A percentile compares a stretch with the other conserved stretches of the same genome.
Evolutionary conservation across 331 rosid genomes (phyloP).

Genomic region (Dryas integrifolia): DNA sequence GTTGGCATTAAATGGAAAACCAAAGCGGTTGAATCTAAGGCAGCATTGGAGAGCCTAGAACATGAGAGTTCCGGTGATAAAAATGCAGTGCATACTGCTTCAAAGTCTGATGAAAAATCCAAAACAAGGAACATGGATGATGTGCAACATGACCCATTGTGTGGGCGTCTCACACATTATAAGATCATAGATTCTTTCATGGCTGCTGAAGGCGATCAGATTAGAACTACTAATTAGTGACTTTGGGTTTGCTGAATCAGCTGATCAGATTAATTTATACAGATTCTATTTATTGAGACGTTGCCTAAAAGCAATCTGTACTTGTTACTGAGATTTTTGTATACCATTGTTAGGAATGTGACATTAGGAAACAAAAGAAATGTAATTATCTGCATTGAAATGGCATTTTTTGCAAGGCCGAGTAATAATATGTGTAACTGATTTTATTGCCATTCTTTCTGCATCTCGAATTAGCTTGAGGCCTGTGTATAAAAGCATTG

Average conservation of each 20-base stretch:
- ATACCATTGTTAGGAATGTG: neutral
- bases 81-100: slow-evolving; percentile 14
- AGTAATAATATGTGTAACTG: neutral
- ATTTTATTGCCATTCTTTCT: neutral
- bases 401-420: neutral
- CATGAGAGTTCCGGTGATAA: slow-evolving; percentile 17
- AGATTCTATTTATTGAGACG: neutral
- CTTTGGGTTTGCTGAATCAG: slow-evolving; percentile 19
- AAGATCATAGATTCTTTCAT: slow-evolving; percentile 43
- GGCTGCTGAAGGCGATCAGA: slow-evolving; percentile 34
- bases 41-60: slow-evolving; percentile 22
- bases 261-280: neutral
- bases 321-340: neutral
- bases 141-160: slow-evolving; percentile 24
- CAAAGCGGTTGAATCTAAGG: slow-evolving; percentile 36
- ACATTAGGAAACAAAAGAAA: slow-evolving; percentile 13
- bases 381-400: neutral
- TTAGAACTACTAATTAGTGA: slow-evolving; percentile 35
- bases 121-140: slow-evolving; percentile 30
- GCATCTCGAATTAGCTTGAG: neutral
- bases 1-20: slow-evolving; percentile 51
- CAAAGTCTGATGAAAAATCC: slow-evolving; percentile 17
- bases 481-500: neutral
- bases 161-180: slow-evolving; percentile 11
- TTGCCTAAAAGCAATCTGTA: neutral